Base-by-base conservation (phyloP, 805 yeast genomes). In the Candida krabiensis region DNA sequence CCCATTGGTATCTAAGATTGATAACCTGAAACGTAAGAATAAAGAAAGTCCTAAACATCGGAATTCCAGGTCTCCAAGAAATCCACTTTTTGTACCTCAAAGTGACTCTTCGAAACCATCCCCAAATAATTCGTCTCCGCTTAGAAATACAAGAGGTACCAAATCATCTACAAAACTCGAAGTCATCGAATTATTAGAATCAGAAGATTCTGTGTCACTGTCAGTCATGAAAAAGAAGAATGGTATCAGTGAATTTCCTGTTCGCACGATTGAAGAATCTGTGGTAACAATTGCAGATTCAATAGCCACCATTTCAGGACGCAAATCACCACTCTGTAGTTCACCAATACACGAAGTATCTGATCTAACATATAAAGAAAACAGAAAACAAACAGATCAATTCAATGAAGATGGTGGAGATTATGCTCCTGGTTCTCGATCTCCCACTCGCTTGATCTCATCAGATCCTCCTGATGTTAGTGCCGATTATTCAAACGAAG, bases 171-270 rank as follows among this genome's bases (percentile, higher is more conserved):
- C 24, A 11, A 7, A 28, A 14, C n/a, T 34, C 14, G 49, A 44
- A 16, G 28, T 41, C 7, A 41, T 44, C 18, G 35, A 44, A 4
- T 23, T 42, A n/a, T 13, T 41, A 19, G 46, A 44, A 3, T 44
- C 45, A 2, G 46, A 41, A 4, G 36, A 25, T n/a, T 31, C 35
- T 6, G 19, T 6, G 14, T 29, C 7, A 9, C 18, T 13, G 9
- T 24, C n/a, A 18, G 19, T 8, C 9, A 8, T n/a, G 13, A 8
- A n/a, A n/a, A n/a, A n/a, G 16, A 8, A 7, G 9, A n/a, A 7
- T 14, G 13, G 7, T n/a, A 7, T 7, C 29, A 8, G n/a, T 8
- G 29, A 26, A 9, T 7, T 7, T n/a, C 13, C 29, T 9, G 13
- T 7, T 9, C 16, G 13, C 29, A 7, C 8, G 12, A 21, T 8